These are phyloP conservation scores for Suillus bovinus DNA, from an alignment of 768 basidiomycete species.

Conservation along the genomic window DNA sequence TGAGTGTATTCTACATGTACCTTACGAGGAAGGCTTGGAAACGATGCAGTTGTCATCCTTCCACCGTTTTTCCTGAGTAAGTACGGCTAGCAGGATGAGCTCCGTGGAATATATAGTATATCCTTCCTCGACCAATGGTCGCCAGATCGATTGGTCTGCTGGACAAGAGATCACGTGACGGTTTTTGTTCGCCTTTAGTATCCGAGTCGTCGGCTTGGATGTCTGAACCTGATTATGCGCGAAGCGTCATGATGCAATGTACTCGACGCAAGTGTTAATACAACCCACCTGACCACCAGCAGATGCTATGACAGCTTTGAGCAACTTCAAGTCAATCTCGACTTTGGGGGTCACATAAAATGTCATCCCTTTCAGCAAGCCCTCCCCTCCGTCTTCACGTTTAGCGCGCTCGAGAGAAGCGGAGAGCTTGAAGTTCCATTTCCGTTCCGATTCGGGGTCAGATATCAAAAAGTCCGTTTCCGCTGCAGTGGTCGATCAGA, in stretches of 20 bases:
- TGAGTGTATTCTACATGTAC: not conserved
- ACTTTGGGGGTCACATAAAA: slow-evolving; percentile 80
- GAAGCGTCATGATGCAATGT: not conserved
- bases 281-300: slow-evolving; percentile 68
- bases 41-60: slow-evolving; percentile 38
- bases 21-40: slow-evolving; percentile 4
- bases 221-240: slow-evolving; percentile 37
- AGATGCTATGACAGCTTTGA: slow-evolving; percentile 69
- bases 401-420: slow-evolving; percentile 64
- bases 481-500: slow-evolving; percentile 41
- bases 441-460: slow-evolving; percentile 64
- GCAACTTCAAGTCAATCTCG: slow-evolving; percentile 52
- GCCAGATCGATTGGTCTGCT: slow-evolving; percentile 68
- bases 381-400: slow-evolving; percentile 39
- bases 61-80: slow-evolving; percentile 71
- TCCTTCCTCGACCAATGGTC: slow-evolving; percentile 51
- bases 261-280: not conserved
- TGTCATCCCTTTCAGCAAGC: slow-evolving; percentile 59
- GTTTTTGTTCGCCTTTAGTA: slow-evolving; percentile 47
- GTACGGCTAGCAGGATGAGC: slow-evolving; percentile 59
- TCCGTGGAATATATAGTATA: slow-evolving; percentile 69
- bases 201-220: slow-evolving; percentile 54
- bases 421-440: slow-evolving; percentile 62
- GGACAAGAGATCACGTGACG: slow-evolving; percentile 67
- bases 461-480: slow-evolving; percentile 58